phyloP scores from a whole-genome alignment of 495 filamentous ascomycete species.

The Friedmanniomyces simplex region DNA sequence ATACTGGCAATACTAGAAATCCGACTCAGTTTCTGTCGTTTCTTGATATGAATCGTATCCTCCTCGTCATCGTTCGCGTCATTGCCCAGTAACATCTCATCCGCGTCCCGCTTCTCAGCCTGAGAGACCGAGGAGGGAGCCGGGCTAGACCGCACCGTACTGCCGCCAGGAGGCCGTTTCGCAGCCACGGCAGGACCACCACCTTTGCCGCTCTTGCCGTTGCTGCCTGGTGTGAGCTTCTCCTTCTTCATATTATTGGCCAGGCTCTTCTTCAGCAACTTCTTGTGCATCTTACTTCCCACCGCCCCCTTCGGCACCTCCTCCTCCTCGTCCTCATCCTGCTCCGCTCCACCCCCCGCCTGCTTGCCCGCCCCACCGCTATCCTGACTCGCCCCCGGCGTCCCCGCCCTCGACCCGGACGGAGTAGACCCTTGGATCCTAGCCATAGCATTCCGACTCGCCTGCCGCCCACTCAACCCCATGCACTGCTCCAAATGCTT shows the following conservation, averaged over 20 bases:
- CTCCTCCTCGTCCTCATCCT: constrained; percentile 27
- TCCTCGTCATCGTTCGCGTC: constrained; percentile 16
- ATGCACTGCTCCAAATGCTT: constrained; percentile 77
- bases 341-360: constrained; percentile 17
- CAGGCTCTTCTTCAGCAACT: constrained; percentile 21
- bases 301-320: constrained; percentile 21
- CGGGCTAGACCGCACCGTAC: neutral
- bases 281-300: constrained; percentile 36
- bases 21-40: constrained; percentile 17
- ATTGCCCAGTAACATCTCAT: constrained; percentile 15
- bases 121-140: constrained; percentile 5
- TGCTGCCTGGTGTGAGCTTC: constrained; percentile 8
- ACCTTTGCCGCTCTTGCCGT: neutral
- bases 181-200: no score
- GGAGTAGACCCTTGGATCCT: constrained; percentile 24
- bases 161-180: constrained; percentile 1
- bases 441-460: constrained; percentile 40
- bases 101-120: constrained; percentile 11
- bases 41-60: constrained; percentile 17
- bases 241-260: constrained; percentile 18
- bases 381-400: constrained; percentile 47
- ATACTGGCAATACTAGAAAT: constrained; percentile 8
- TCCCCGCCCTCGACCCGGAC: constrained; percentile 18
- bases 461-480: constrained; percentile 60
- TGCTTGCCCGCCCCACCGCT: constrained; percentile 43